These are phyloP conservation scores for Clitoria ternatea DNA, from an alignment of 306 rosid genomes.

Conservation along the genomic window DNA sequence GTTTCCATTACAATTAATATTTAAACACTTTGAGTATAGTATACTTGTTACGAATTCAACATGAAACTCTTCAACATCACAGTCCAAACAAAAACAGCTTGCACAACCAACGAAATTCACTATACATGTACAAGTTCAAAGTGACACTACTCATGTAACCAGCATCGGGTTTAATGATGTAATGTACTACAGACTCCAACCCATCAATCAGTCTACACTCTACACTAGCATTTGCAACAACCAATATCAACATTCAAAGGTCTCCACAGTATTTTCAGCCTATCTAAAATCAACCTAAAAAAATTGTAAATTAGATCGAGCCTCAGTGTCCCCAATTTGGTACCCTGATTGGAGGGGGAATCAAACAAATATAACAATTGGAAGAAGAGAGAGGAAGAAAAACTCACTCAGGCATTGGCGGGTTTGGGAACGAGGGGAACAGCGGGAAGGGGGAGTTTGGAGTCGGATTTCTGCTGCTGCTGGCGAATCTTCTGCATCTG, in stretches of 20 bases:
- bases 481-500: slow-evolving; percentile 92
- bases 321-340: too few species aligned
- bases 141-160: too few species aligned
- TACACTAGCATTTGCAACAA: neutral
- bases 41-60: too few species aligned
- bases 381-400: neutral
- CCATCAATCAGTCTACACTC: too few species aligned
- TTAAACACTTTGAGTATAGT: neutral
- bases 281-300: too few species aligned
- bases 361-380: neutral
- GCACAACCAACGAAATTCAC: neutral
- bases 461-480: slow-evolving; percentile 30
- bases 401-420: slow-evolving; percentile 50
- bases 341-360: neutral
- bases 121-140: too few species aligned
- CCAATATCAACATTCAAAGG: neutral
- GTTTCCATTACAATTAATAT: slow-evolving; percentile 1
- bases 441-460: slow-evolving; percentile 35
- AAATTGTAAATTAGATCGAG: too few species aligned
- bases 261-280: too few species aligned
- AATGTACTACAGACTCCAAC: neutral
- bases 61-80: too few species aligned
- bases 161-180: too few species aligned
- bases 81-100: too few species aligned
- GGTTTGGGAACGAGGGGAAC: slow-evolving; percentile 72